Conservation (phyloP, 2,329 filamentous ascomycete genomes). For the Macrophomina tecta region DNA sequence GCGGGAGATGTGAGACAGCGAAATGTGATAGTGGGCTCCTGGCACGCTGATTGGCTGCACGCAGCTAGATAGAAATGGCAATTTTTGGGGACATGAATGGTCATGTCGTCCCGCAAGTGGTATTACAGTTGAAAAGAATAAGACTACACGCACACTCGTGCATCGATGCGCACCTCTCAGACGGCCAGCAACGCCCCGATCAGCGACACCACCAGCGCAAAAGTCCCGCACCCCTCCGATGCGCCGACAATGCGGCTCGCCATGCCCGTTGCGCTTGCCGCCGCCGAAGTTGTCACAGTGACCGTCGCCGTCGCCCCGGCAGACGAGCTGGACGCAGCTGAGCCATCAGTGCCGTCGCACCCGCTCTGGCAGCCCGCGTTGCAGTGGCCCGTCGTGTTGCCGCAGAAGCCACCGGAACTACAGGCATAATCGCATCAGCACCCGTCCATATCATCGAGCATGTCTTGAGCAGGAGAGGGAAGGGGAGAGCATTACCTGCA, state of each 20-base stretch:
- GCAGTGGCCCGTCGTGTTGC: constrained; percentile 8
- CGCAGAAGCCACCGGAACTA: constrained; percentile 16
- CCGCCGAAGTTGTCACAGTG: neutral
- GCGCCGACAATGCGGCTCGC: neutral
- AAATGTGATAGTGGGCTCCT: neutral
- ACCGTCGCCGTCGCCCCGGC: constrained; percentile 11
- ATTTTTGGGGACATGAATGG: no score
- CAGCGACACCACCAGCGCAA: neutral
- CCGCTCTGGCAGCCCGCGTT: constrained; percentile 20
- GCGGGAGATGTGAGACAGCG: no score
- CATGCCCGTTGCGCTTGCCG: constrained; percentile 1
- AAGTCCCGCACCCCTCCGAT: neutral
- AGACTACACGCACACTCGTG: neutral
- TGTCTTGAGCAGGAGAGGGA: neutral
- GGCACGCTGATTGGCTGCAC: neutral
- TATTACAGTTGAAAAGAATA: neutral
- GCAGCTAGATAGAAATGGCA: no score
- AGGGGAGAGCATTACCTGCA: constrained; percentile 14
- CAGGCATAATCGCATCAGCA: neutral
- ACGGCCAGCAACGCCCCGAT: neutral
- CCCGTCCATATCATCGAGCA: no score
- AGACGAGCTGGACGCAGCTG: neutral
- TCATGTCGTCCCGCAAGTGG: no score
- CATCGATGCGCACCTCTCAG: neutral
- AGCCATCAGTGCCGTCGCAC: neutral